phyloP scores from a whole-genome alignment of 495 filamentous ascomycete genomes.

The Penicillium atrosanguineum region DNA sequence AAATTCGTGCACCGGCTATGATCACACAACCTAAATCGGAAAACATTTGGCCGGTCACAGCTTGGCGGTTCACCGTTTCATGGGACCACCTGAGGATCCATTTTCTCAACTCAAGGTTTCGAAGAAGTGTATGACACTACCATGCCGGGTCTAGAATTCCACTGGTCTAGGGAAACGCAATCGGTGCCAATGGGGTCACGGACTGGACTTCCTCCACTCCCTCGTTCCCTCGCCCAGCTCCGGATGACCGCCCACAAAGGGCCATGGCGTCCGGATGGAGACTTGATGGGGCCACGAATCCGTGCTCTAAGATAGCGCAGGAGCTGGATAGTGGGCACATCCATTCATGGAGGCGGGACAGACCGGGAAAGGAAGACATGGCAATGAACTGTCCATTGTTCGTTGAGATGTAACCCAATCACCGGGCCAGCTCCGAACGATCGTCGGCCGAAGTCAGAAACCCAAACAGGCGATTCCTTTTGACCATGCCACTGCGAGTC shows the following conservation, averaged over 20 bases:
- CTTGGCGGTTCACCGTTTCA: background rate
- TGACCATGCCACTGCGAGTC: constrained; percentile 1
- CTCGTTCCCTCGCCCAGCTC: constrained; percentile 9
- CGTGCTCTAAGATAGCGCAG: constrained; percentile 8
- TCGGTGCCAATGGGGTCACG: constrained; percentile 9
- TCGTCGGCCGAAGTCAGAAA: constrained; percentile 1
- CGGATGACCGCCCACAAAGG: constrained; percentile 3
- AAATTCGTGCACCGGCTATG: background rate
- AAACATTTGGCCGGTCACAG: background rate
- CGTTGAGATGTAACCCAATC: constrained; percentile 17
- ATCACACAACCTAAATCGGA: background rate
- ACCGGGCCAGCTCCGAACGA: constrained; percentile 2
- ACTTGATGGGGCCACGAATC: constrained; percentile 1
- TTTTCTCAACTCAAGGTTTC: background rate
- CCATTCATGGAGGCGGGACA: constrained; percentile 6
- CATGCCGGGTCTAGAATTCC: constrained; percentile 8
- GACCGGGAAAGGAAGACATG: constrained; percentile 8
- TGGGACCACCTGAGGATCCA: background rate
- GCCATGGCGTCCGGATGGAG: constrained; percentile 5
- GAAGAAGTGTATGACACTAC: constrained; percentile 22
- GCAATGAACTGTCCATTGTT: constrained; percentile 1
- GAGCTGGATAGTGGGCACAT: background rate
- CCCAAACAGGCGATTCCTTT: background rate
- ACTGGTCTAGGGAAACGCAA: background rate
- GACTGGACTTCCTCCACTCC: constrained; percentile 7